Evolutionary conservation across 768 basidiomycete species (phyloP), one percentile per base, ranked within the genome.

Genomic region (Hygrophoropsis aurantiaca): DNA sequence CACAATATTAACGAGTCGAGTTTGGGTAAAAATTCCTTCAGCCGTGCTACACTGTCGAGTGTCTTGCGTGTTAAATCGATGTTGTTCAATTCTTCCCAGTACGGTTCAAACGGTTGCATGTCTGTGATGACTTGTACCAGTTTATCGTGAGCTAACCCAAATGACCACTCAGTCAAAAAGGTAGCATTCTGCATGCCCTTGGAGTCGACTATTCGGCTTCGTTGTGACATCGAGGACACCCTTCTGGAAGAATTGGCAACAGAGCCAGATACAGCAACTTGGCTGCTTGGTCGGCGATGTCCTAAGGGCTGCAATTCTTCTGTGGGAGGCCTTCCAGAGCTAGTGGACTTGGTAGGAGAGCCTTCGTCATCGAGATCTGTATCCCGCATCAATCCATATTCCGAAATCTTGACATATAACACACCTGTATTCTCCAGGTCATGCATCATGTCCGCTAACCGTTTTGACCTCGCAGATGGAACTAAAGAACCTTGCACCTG

Each of bases 131-230:
- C 84, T 64, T 90, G 82, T 2, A 98, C 87, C 5, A 99, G 79
- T 37, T 81, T 80, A 62, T 97, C 95, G 58, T 91, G 90, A n/a
- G 93, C 80, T 36, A 97, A 84, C 13, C 82, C 92, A 62, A 99
- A 99, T 34, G 94, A 97, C 61, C 94, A 97, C 61, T 98, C 94
- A 10, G 95, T 98, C 53, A 98, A 73, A 71, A 87, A 95, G 1
- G 86, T 87, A 8, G 74, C 78, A 53, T 86, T 74, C 11, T 45
- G 54, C 34, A 49, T 57, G 57, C 47, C 59, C 55, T 50, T 47
- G 41, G 54, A 60, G 59, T 51, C 64, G 58, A 67, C 67, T 32
- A 58, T 56, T 32, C 64, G 69, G 55, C 68, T 69, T 23, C 66
- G 69, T 32, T 70, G 73, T 18, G 76, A 73, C 44, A 70, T 65